Evolutionary conservation across 257 asterid species (phyloP).

Genomic region (Przewalskia tangutica): DNA sequence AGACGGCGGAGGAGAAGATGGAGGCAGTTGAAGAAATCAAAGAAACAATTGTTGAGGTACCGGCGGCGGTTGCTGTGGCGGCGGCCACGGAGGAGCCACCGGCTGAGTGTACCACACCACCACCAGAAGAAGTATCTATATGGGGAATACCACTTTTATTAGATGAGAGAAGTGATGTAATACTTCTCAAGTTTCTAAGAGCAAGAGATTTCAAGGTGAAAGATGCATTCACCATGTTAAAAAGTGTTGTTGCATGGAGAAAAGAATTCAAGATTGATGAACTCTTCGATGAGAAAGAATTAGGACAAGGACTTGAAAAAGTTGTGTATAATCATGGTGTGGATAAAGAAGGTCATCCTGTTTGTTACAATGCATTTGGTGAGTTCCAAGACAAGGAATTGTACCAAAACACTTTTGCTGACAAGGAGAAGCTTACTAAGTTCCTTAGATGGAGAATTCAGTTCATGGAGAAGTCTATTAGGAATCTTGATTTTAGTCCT

Average conservation of each 20-base stretch:
- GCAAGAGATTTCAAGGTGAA: constrained; percentile 92
- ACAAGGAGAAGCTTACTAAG: constrained; percentile 64
- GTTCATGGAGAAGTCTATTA: constrained; percentile 66
- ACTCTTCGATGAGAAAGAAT: constrained; percentile 42
- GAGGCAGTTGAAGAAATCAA: constrained; percentile 60
- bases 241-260: constrained; percentile 78
- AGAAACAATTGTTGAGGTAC: constrained; percentile 76
- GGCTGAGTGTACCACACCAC: neutral
- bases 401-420: constrained; percentile 69
- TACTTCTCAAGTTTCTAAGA: constrained; percentile 79
- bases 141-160: constrained; percentile 79
- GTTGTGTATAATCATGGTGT: constrained; percentile 72
- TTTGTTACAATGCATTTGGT: constrained; percentile 76
- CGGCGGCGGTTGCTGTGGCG: constrained; percentile 36
- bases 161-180: constrained; percentile 62
- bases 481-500: constrained; percentile 74
- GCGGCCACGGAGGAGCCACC: constrained; percentile 17
- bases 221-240: constrained; percentile 79
- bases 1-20: constrained; percentile 21
- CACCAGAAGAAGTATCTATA: constrained; percentile 71
- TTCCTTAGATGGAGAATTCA: constrained; percentile 72
- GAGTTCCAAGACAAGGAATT: constrained; percentile 90
- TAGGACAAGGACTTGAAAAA: constrained; percentile 60
- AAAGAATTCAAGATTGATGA: constrained; percentile 64
- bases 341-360: constrained; percentile 85